Percentiles rank a stretch among this genome's conserved stretches.
Conservation (phyloP, 345 rosid genomes). For the Salix udensis region DNA sequence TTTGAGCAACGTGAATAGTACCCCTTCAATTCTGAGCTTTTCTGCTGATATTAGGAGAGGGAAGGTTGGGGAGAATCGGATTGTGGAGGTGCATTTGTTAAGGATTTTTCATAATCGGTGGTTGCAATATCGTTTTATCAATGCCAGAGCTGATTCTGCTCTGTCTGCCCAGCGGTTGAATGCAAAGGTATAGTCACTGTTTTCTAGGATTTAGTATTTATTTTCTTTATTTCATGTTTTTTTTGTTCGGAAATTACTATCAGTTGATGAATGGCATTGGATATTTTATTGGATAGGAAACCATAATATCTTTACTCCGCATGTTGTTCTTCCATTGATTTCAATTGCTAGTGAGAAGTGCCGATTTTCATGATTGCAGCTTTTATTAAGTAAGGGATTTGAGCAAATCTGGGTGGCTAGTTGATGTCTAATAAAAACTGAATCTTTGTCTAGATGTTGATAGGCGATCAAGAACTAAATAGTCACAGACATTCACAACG, state of each 20-base stretch:
- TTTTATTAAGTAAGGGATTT: not conserved
- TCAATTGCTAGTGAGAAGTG: not conserved
- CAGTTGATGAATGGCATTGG: not conserved
- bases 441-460: not conserved
- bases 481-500: not conserved
- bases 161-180: conserved; percentile 48
- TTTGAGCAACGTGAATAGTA: conserved; percentile 26
- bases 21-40: conserved; percentile 72
- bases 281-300: not conserved
- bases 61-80: conserved; percentile 57
- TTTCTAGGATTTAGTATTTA: not conserved
- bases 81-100: conserved; percentile 61
- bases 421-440: not conserved
- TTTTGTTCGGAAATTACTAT: not conserved
- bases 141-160: conserved; percentile 69
- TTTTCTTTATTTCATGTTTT: not conserved
- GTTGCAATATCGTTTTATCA: conserved; percentile 81
- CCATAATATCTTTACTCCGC: not conserved
- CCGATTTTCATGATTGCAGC: not conserved
- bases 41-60: conserved; percentile 77
- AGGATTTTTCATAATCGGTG: conserved; percentile 67
- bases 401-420: not conserved
- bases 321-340: conserved; percentile 1
- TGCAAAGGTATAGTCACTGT: conserved; percentile 53
- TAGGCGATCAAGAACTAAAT: not conserved